Percentiles rank a stretch among this genome's conserved stretches.
Conservation (phyloP, 352 stramenopile genomes). For the Blastocystis sp. region DNA sequence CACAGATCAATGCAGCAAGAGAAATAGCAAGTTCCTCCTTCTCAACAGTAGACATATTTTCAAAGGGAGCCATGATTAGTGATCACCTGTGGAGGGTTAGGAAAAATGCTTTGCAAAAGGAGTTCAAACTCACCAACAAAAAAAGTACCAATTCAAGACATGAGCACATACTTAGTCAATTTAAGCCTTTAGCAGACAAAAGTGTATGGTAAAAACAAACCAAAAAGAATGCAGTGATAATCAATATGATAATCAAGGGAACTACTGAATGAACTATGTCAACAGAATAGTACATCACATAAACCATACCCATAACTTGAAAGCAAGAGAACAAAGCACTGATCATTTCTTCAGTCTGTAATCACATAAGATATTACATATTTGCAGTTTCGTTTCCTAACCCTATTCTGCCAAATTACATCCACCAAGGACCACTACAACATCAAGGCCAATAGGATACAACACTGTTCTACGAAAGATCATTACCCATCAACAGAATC, state of each 20-base stretch:
- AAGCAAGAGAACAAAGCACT: too few species aligned
- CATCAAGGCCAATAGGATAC: too few species aligned
- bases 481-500: too few species aligned
- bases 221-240: background rate
- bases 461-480: too few species aligned
- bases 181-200: slow-evolving; percentile 54
- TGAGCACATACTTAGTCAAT: slow-evolving; percentile 30
- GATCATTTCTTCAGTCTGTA: too few species aligned
- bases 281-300: background rate
- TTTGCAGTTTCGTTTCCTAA: too few species aligned
- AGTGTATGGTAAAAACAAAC: slow-evolving; percentile 27
- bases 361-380: too few species aligned
- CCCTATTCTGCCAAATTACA: too few species aligned
- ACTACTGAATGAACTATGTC: background rate
- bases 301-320: background rate
- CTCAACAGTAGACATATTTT: slow-evolving; percentile 46
- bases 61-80: slow-evolving; percentile 43
- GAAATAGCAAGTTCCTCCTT: slow-evolving; percentile 57
- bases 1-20: slow-evolving; percentile 42
- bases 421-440: too few species aligned
- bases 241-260: slow-evolving; percentile 1
- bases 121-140: background rate
- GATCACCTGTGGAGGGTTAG: slow-evolving; percentile 31
- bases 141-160: background rate
- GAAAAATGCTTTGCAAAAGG: background rate